A percentile compares a stretch with the other conserved stretches of the same genome.
phyloP scores from a whole-genome alignment of 2,329 filamentous ascomycete species.

The Colletotrichum sp. region DNA sequence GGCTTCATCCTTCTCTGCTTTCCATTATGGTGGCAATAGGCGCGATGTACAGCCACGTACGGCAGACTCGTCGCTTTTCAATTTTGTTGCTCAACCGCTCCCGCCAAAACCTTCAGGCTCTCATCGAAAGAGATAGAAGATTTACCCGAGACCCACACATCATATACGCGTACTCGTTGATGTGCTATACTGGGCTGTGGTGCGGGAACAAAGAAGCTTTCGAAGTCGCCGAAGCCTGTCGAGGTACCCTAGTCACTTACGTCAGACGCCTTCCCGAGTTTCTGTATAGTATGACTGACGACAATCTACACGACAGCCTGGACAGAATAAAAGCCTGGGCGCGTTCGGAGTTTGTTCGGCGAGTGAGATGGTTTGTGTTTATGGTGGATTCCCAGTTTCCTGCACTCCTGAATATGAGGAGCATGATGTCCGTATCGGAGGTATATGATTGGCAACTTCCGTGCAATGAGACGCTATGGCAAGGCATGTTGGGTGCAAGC shows the following conservation, averaged over 20 bases:
- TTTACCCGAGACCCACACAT: background rate
- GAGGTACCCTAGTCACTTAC: background rate
- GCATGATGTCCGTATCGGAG: background rate
- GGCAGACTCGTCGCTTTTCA: background rate
- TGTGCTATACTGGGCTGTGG: conserved; percentile 2
- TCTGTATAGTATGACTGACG: background rate
- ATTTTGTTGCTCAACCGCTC: background rate
- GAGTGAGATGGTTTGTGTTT: conserved; percentile 8
- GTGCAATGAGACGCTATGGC: background rate
- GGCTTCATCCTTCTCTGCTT: background rate
- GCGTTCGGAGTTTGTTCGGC: background rate
- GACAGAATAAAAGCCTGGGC: background rate
- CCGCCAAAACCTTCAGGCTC: background rate
- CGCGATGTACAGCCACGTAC: background rate
- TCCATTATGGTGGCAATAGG: background rate
- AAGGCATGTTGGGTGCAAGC: background rate
- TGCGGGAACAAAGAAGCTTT: conserved; percentile 8
- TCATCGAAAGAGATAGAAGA: background rate
- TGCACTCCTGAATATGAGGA: background rate
- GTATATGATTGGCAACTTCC: background rate
- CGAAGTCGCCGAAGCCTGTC: background rate
- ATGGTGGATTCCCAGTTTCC: conserved; percentile 5
- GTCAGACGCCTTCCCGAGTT: background rate
- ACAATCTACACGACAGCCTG: background rate
- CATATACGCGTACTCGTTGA: background rate